Base-by-base conservation (phyloP, 1,284 basidiomycete species). In the Malassezia equina region DNA sequence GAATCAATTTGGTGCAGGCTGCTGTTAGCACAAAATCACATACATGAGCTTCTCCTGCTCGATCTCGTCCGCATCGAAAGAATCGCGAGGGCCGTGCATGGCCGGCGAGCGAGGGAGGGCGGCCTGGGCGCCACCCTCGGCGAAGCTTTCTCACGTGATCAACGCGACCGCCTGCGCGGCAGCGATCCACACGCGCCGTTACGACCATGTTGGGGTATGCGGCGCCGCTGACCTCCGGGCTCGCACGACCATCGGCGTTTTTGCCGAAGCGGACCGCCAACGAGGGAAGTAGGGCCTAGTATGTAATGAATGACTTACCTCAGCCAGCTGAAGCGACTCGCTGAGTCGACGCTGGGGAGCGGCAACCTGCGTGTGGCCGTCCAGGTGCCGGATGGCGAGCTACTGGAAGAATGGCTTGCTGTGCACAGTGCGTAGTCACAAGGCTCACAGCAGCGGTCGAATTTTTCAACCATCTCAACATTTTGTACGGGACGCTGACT, bases 251-350 rank as follows among this genome's bases (percentile, higher is more conserved):
- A 8, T 40, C 47, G 8, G 31, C 29, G n/a, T 50, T 45, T n/a
- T 21, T 27, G 23, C 47, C 47, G 12, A 50, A 24, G 46, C 31
- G n/a, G 21, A 25, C n/a, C 17, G 33, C 32, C 42, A 17, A 24
- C n/a, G 48, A 32, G 23, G 50, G 40, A 11, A 63, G 40, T 17
- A 33, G 46, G 8, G 23, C 33, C 15, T 61, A 44, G 49, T 60
- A 29, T 13, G 52, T 52, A 17, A 15, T 7, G n/a, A n/a, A 11
- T 21, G 32, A 25, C 39, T 46, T 1, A 48, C 42, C 13, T 8
- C 45, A 63, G 60, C 76, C 91, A 95, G 77, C 79, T 96, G 62
- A 84, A 91, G 75, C 90, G 93, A 76, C 95, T 95, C 76, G 91
- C 91, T 12, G 91, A 96, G 75, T 90, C 90, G 29, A 96, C 91